Base-by-base conservation (phyloP, 1,139 yeast genomes). In the Sugiyamaella japonica region DNA sequence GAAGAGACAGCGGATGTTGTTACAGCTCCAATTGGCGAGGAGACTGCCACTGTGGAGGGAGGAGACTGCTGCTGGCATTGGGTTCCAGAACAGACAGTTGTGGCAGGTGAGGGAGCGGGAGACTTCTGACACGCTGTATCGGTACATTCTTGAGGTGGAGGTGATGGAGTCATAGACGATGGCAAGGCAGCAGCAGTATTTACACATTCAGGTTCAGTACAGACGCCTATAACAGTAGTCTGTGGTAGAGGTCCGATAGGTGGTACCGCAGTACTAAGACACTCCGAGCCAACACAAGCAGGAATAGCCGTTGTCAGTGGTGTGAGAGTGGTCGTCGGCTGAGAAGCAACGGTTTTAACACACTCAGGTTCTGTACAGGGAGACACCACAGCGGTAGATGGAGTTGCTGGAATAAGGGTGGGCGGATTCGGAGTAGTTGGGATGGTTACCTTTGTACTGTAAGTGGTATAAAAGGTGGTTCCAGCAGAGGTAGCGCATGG, bases 401-500 rank as follows among this genome's bases (percentile, higher is more conserved):
- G 6, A 20, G 3, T 3, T 20, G 25, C 6, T 20, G 25, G 25
- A 29, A 2, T 29, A 29, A 10, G 34, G n/a, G 34, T 29, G n/a
- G 34, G n/a, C n/a, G 4, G n/a, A 29, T 9, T 29, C n/a, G 34
- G 34, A 31, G 29, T 36, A 31, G 29, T 42, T 15, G 51, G 23
- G 23, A 36, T 25, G 20, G 46, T 31, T n/a, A 16, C 12, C 5
- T 17, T 17, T 10, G 47, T 13, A 13, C 28, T 16, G 8, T 39
- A 34, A 13, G 40, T 16, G 9, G 48, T 45, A 29, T 40, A 29
- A 23, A 28, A 13, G n/a, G 46, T 29, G 7, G n/a, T 12, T 29
- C 34, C 34, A 29, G 34, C 34, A 9, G 34, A 29, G 7, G 34
- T 29, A 29, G 48, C 9, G 44, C 55, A 51, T 28, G 57, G 55